Conservation (phyloP, 495 filamentous ascomycete species). For the Thozetella sp. region DNA sequence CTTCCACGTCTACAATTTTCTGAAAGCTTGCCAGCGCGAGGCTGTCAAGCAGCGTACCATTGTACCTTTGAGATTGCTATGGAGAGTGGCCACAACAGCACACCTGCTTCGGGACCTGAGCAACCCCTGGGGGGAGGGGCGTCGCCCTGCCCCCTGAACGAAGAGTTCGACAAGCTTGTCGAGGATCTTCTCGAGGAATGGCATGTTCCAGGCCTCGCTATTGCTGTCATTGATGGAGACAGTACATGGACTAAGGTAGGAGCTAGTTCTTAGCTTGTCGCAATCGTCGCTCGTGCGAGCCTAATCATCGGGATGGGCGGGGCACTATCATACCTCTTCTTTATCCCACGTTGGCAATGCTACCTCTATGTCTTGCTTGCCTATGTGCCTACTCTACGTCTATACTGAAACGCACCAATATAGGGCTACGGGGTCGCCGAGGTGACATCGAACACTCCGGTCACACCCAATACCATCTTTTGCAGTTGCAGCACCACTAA, state of each 20-base stretch:
- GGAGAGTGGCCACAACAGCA: no score
- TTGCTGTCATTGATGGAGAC: conserved; percentile 48
- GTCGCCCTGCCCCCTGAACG: conserved; percentile 22
- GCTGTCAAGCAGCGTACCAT: no score
- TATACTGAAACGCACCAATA: conserved; percentile 8
- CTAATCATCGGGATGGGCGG: neutral
- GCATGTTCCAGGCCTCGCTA: conserved; percentile 51
- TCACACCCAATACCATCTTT: conserved; percentile 43
- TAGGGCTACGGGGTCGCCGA: conserved; percentile 55
- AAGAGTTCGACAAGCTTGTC: conserved; percentile 38
- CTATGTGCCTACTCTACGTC: no score
- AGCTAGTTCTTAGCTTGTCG: neutral
- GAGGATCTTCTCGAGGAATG: conserved; percentile 39
- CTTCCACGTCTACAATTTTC: no score
- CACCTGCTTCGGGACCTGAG: no score
- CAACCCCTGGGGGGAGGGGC: no score
- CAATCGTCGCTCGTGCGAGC: neutral
- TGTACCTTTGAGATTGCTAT: no score
- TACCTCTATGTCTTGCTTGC: no score
- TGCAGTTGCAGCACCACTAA: conserved; percentile 54
- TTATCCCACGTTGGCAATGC: no score
- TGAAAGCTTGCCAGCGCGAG: no score
- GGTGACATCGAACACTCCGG: conserved; percentile 31
- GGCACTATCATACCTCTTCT: neutral
- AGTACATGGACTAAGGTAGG: conserved; percentile 45